These are phyloP conservation scores for Diddensiella transvaalensis DNA, from an alignment of 805 yeast species.

Conservation along the genomic window DNA sequence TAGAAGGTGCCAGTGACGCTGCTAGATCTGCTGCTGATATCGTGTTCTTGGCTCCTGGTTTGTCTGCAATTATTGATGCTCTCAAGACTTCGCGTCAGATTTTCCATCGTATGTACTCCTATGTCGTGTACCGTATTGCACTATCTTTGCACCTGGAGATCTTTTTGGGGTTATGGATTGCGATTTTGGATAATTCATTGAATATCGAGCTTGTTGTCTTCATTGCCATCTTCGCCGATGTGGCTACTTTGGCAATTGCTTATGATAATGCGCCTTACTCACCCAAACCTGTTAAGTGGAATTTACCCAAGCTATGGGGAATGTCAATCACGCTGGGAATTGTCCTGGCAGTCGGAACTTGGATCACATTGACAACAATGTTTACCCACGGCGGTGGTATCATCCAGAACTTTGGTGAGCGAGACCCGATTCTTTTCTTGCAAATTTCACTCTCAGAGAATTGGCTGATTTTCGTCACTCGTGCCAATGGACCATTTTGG, in stretches of 20 bases:
- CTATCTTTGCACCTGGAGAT: slow-evolving; percentile 90
- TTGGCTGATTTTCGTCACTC: slow-evolving; percentile 95
- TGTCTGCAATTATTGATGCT: slow-evolving; percentile 59
- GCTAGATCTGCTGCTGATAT: slow-evolving; percentile 45
- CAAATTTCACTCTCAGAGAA: slow-evolving; percentile 93
- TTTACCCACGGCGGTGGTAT: slow-evolving; percentile 86
- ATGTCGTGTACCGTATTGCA: slow-evolving; percentile 97
- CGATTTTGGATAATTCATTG: slow-evolving; percentile 80
- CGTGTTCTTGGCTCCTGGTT: slow-evolving; percentile 55
- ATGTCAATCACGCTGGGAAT: slow-evolving; percentile 69
- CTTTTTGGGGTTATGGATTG: slow-evolving; percentile 95
- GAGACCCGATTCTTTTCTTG: slow-evolving; percentile 90
- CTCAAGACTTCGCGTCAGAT: slow-evolving; percentile 89
- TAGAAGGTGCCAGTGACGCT: slow-evolving; percentile 45
- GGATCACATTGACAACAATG: slow-evolving; percentile 95
- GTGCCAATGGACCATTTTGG: slow-evolving; percentile 99
- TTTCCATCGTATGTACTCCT: slow-evolving; percentile 99
- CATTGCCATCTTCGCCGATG: slow-evolving; percentile 91
- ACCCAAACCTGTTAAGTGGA: slow-evolving; percentile 92
- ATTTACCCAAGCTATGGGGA: slow-evolving; percentile 89
- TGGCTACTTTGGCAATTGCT: slow-evolving; percentile 77
- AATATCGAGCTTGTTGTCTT: slow-evolving; percentile 89
- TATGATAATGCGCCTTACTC: slow-evolving; percentile 94
- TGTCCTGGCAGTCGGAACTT: slow-evolving; percentile 71
- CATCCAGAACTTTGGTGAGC: slow-evolving; percentile 91